A percentile compares a stretch with the other conserved stretches of the same genome.
Conservation (phyloP, 2,329 filamentous ascomycete genomes). For the Colletotrichum falcatum region DNA sequence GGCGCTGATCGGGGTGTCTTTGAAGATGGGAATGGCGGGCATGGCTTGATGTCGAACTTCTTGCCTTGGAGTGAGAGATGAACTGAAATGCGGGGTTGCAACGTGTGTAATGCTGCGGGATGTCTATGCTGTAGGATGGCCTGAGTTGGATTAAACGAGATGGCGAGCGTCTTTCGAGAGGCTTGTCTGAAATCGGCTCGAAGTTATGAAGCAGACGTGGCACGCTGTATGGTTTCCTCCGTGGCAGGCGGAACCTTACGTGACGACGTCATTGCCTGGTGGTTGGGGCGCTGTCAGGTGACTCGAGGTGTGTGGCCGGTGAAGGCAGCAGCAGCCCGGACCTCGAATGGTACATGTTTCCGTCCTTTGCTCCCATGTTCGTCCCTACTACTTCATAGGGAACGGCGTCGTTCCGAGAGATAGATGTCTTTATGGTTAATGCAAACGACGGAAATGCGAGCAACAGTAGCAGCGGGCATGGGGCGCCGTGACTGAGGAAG, state of each 20-base stretch:
- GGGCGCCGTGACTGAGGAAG: conserved; percentile 1
- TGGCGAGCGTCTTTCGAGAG: conserved; percentile 5
- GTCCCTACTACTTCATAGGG: background rate
- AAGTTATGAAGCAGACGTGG: conserved; percentile 40
- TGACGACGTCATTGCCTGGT: conserved; percentile 40
- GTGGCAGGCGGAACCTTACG: conserved; percentile 38
- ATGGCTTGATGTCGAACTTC: conserved; percentile 51
- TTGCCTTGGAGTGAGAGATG: conserved; percentile 26
- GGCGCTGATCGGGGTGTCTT: conserved; percentile 68
- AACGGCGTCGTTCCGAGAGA: background rate
- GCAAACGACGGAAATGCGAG: conserved; percentile 21
- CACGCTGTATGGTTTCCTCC: conserved; percentile 37
- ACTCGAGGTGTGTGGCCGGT: conserved; percentile 19
- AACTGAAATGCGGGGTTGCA: conserved; percentile 12
- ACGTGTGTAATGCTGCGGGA: background rate
- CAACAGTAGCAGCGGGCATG: background rate
- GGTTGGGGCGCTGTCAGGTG: conserved; percentile 37
- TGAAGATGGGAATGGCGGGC: conserved; percentile 72
- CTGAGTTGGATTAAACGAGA: conserved; percentile 10
- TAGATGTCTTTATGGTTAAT: background rate
- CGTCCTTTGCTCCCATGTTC: background rate
- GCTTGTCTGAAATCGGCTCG: conserved; percentile 33
- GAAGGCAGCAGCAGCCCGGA: conserved; percentile 8
- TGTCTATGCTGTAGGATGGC: conserved; percentile 5
- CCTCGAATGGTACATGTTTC: background rate